Evolutionary conservation across 495 filamentous ascomycete genomes (phyloP), one percentile per base, ranked within the genome.

Genomic region (Chaetomidium leptoderma): DNA sequence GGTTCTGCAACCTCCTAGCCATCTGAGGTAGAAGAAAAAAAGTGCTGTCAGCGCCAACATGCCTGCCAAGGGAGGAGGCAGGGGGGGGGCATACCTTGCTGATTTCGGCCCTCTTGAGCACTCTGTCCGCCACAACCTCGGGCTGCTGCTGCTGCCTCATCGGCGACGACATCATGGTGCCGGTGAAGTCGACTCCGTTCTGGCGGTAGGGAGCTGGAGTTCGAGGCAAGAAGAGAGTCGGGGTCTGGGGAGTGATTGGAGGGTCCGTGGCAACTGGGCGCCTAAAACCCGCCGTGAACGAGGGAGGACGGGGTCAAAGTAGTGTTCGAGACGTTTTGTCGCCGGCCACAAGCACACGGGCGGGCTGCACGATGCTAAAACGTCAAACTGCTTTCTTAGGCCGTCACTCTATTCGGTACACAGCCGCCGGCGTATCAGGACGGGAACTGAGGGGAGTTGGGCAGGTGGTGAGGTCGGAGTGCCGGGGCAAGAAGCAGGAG

Each of bases 1-100:
- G 90, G 75, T 95, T 88, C 72, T 96, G 90, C 33, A 99, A 77
- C 66, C 85, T 86, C 72, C 92, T 78, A 54, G 91, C 93, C 73
- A 97, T 93, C 93, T 98, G 63, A 35, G 54, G 46, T 4, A 19
- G 9, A n/a, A n/a, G n/a, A 50, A 48, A 40, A 17, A 27, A 8
- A 33, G 35, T 47, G 13, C 36, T 60, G 45, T 53, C 46, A 61
- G 39, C n/a, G 47, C 29, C 24, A n/a, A 58, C 44, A 58, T 19
- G 16, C 23, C 33, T 13, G 40, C 17, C 24, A 19, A 61, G 58
- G 51, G 50, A 63, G 46, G 49, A 17, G 30, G 23, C 36, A 33
- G 46, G 49, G 17, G 30, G 23, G 36, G 27, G 35, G 40, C 62
- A 56, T 78, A 95, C 91, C 85, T 92, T 92, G 66, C 90, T 88